Conservation (phyloP, 805 yeast genomes). For the Pichia insulana region DNA sequence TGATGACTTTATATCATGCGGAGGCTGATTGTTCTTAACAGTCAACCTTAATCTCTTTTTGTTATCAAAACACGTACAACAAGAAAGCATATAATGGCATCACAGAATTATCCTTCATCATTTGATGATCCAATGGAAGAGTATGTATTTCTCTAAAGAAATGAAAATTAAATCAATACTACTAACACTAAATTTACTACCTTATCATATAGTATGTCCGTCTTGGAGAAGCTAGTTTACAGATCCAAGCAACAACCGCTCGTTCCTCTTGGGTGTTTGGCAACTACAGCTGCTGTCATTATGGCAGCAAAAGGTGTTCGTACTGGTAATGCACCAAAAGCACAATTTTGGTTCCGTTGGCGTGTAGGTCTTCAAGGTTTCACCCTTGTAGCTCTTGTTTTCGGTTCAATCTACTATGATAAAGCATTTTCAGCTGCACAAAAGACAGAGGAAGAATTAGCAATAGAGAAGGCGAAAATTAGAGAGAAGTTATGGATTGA, state of each 20-base stretch:
- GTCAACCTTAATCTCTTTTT: no score
- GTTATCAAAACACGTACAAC: no score
- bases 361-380: constrained; percentile 82
- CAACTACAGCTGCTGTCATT: constrained; percentile 73
- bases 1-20: no score
- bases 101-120: constrained; percentile 40
- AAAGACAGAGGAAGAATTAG: constrained; percentile 51
- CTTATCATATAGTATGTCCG: constrained; percentile 29
- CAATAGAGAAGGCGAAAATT: constrained; percentile 70
- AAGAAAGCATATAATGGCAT: constrained; percentile 22
- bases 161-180: no score
- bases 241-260: constrained; percentile 80
- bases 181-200: no score
- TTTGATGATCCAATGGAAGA: constrained; percentile 39
- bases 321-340: constrained; percentile 61
- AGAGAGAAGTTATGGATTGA: constrained; percentile 87
- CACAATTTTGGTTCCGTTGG: constrained; percentile 83
- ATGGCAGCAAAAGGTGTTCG: constrained; percentile 72
- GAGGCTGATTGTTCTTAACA: no score
- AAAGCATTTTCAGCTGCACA: constrained; percentile 33
- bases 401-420: constrained; percentile 69
- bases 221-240: constrained; percentile 47
- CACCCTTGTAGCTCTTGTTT: constrained; percentile 73
- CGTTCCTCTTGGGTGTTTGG: constrained; percentile 74
- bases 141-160: no score